Evolutionary conservation across 1,284 basidiomycete genomes (phyloP), one percentile per base, ranked within the genome.

Genomic region (Ustilago esculenta): DNA sequence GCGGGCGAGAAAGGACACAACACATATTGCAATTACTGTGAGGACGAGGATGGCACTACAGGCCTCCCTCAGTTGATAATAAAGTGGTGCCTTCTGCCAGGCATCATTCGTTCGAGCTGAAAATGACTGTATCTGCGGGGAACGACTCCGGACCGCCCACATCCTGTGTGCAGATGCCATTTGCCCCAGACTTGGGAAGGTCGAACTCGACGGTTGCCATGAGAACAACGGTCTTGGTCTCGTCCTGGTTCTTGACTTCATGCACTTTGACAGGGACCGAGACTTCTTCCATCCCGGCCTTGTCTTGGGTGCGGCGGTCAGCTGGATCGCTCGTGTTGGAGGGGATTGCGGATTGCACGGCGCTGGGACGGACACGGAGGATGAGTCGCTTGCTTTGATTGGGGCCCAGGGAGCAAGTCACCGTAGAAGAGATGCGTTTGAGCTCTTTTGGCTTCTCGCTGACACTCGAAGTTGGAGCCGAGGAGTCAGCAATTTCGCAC

Each of bases 171-270:
- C 27, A 29, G 7, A 29, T 12, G n/a, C 23, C 32, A 14, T 10
- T 30, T 18, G 12, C 11, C 36, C 33, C 21, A 42, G 46, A 51
- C 33, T 36, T 44, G 12, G 39, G 43, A 17, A 64, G 32, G 4
- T 63, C 66, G 17, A 63, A 67, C 50, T 72, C 73, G 3, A 75
- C 59, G 11, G 53, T 59, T 0, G 73, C 70, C 39, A 61, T 39
- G 9, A 79, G 35, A 4, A 60, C 34, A 1, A 81, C 71, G 17
- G 57, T 67, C 40, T 75, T 75, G 30, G 72, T 77, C 63, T 81
- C 79, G 53, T 81, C 80, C 52, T 73, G 73, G 49, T 81, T 81
- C 69, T 81, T 81, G 39, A 72, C 68, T 53, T 81, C 80, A 56
- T 81, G 76, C 39, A 81, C 61, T 17, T 57, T 58, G 25, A 81